These are phyloP conservation scores for Candida silvicultrix DNA, from an alignment of 805 yeast species.

Conservation along the genomic window DNA sequence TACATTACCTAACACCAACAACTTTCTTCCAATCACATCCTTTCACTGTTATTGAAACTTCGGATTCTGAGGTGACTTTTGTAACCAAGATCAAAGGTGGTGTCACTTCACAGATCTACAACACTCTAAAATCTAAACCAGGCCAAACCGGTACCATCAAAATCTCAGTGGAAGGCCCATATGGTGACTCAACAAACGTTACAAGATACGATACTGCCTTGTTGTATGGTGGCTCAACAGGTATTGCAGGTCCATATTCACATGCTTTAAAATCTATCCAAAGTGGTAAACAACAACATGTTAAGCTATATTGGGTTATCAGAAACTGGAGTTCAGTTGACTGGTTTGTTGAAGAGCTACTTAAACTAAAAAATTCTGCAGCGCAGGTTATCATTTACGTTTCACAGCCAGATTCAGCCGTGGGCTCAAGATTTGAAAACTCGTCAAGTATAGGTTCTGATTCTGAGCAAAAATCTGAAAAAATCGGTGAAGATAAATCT, in stretches of 20 bases:
- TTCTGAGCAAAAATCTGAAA: constrained; percentile 3
- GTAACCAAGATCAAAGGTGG: constrained; percentile 53
- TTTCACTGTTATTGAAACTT: constrained; percentile 48
- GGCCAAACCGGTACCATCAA: constrained; percentile 17
- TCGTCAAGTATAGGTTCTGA: background rate
- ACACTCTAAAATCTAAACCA: constrained; percentile 22
- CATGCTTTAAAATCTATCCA: constrained; percentile 27
- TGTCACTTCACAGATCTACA: constrained; percentile 27
- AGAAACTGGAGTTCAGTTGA: constrained; percentile 43
- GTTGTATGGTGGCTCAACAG: constrained; percentile 46
- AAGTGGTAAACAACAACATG: constrained; percentile 20
- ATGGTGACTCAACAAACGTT: constrained; percentile 38
- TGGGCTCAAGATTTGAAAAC: constrained; percentile 6
- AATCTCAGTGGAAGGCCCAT: constrained; percentile 59
- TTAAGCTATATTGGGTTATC: constrained; percentile 61
- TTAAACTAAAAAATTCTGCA: constrained; percentile 17
- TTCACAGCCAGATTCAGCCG: constrained; percentile 15
- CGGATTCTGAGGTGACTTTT: constrained; percentile 33
- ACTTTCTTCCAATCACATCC: constrained; percentile 72
- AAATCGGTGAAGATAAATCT: background rate
- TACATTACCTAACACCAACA: constrained; percentile 46
- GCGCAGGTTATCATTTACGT: constrained; percentile 14
- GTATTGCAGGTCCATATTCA: constrained; percentile 43
- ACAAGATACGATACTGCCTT: constrained; percentile 32
- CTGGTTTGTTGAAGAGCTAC: constrained; percentile 45